Evolutionary conservation across 345 rosid genomes (phyloP), one percentile per base, ranked within the genome.

Genomic region (Brassica cretica): DNA sequence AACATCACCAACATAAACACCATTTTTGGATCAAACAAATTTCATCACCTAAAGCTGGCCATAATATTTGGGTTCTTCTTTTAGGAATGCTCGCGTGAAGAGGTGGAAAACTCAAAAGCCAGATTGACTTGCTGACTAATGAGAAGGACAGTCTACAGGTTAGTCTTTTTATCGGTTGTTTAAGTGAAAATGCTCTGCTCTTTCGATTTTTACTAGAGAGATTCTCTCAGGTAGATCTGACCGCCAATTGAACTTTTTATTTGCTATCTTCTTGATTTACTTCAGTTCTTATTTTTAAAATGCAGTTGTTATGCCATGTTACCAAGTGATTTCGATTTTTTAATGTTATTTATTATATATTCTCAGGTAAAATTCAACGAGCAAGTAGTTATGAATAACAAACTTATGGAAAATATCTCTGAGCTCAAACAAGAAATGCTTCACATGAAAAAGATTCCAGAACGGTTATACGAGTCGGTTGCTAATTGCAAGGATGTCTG

Each of bases 101-200:
- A 91, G 78, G 76, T 89, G 64, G 84, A 86, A 81, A 84, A 81
- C 91, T 93, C 66, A 91, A 79, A 84, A 85, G 71, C 78, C 89
- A 88, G 73, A 68, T 90, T 75, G 89, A 91, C 66, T 66, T 85
- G 32, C 83, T 90, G 39, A 81, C 63, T 16, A 77, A 64, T 72
- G 94, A 95, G 82, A 93, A 89, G 80, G 82, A 84, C 71, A 85
- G 84, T 66, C 80, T 89, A 27, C 80, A 95, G 96, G 99, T 91
- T 56, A 76, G 93, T 81, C 62, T 21, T 21, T 56, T 67, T 11
- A 25, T 74, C 46, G 69, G 29, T 25, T 69, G 37, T 70, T 74
- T 24, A 61, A 68, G 5, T 66, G 39, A 18, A 64, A 24, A 58
- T 46, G 53, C 53, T 14, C 53, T 37, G 49, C 56, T 29, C 29